Evolutionary conservation across 306 rosid species (phyloP), one percentile per base, ranked within the genome.

Genomic region (Sphenostylis stenocarpa): DNA sequence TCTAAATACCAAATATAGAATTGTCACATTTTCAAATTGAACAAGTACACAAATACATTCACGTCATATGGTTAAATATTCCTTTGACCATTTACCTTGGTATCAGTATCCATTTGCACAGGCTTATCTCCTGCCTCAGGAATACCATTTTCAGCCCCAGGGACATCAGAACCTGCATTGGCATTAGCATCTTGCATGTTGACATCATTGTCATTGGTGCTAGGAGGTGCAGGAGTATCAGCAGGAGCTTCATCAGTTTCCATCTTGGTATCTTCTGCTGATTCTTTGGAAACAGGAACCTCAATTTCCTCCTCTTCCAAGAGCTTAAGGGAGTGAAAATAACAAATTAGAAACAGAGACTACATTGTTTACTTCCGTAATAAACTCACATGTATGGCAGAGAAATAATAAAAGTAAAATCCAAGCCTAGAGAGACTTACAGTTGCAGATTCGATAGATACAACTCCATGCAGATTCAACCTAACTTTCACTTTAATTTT

Each of bases 261-360:
- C 97, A 90, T 89, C 87, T 86, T 89, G 44, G 85, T 31, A 33
- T 81, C 97, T 39, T 77, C 83, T 0, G 91, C 70, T 48, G 87
- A 49, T 68, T 87, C 94, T 84, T 81, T 90, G 70, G 87, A 71
- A 56, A 95, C 90, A 19, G 90, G 87, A 79, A 92, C 88, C 75
- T 95, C 97, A 77, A 86, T 48, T 36, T 92, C 97, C 82, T 92
- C 98, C 85, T 92, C 99, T 72, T 95, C 99, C 80, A 95, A 28
- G 7, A 90, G 96, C 99, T 93, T 73, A 33, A 81, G 56, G 21
- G 5, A 17, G 53, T n/a, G 62, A 1, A 44, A 15, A 19, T 1
- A 80, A 28, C 0, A n/a, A 34, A 24, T 13, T 11, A 56, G 33
- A 14, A 49, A 62, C 20, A 63, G 14, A 75, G 20, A 4, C 48